Evolutionary conservation across 2,329 filamentous ascomycete genomes (phyloP).

Genomic region (Diaporthe vexans): DNA sequence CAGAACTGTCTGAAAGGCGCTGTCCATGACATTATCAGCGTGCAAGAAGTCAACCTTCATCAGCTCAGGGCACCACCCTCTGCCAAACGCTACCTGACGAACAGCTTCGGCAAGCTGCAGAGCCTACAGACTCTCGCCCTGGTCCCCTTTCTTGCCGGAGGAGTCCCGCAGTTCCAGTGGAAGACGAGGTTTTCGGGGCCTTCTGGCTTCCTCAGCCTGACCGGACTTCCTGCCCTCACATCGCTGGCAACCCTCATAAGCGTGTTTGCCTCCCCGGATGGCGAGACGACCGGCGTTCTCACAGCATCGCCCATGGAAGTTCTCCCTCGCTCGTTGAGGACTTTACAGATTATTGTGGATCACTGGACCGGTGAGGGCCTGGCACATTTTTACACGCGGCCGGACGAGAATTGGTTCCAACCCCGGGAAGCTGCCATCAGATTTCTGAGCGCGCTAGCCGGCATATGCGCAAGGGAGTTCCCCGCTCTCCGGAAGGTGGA

Average conservation of each 20-base stretch:
- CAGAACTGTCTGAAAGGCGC: not conserved
- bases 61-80: too few relatives aligned
- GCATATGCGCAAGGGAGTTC: not conserved
- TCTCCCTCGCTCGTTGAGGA: not conserved
- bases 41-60: too few relatives aligned
- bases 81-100: not conserved
- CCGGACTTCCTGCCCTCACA: not conserved
- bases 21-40: too few relatives aligned
- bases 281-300: not conserved
- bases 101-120: not conserved
- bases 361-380: fast-evolving
- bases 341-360: not conserved
- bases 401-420: not conserved
- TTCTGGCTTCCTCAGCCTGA: not conserved
- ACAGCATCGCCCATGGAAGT: not conserved
- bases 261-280: not conserved
- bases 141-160: not conserved
- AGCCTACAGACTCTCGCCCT: not conserved
- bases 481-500: not conserved
- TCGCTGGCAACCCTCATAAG: not conserved
- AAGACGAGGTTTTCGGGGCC: not conserved
- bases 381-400: fast-evolving
- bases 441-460: not conserved
- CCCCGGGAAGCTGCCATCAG: not conserved
- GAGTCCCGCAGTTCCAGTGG: too few relatives aligned